phyloP scores from a whole-genome alignment of 768 basidiomycete genomes.

The Boletus insuetus region DNA sequence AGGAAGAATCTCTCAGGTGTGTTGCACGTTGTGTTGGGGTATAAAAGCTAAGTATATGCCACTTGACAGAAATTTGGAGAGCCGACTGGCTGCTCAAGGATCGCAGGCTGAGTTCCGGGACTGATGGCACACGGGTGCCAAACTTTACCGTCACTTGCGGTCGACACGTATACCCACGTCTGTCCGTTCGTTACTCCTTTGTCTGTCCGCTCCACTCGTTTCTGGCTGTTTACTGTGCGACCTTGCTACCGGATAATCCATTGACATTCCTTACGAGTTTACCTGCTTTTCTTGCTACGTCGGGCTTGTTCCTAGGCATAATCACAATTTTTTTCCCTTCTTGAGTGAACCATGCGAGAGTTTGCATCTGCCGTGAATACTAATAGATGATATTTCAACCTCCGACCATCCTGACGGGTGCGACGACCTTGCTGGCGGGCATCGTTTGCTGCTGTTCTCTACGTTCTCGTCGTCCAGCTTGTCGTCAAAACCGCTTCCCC shows the following conservation, averaged over 20 bases:
- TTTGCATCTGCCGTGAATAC: constrained; percentile 7
- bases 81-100: constrained; percentile 86
- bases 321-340: constrained; percentile 18
- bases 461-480: constrained; percentile 10
- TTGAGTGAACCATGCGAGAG: not conserved
- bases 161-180: constrained; percentile 34
- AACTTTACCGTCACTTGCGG: constrained; percentile 23
- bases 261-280: constrained; percentile 35
- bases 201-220: constrained; percentile 34
- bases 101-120: constrained; percentile 78
- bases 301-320: constrained; percentile 21
- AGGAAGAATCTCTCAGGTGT: constrained; percentile 90
- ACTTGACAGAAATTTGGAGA: constrained; percentile 73
- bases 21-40: constrained; percentile 16
- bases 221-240: constrained; percentile 34
- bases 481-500: not conserved
- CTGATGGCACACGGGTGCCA: constrained; percentile 35
- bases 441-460: constrained; percentile 2
- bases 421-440: constrained; percentile 4
- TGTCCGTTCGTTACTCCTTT: constrained; percentile 35
- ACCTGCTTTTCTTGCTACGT: constrained; percentile 29
- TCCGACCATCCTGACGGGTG: constrained; percentile 24
- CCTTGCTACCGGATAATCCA: constrained; percentile 36
- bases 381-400: constrained; percentile 25
- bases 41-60: not conserved